These are phyloP conservation scores for Wickerhamomyces rabaulensis DNA, from an alignment of 805 yeast genomes.

Conservation along the genomic window DNA sequence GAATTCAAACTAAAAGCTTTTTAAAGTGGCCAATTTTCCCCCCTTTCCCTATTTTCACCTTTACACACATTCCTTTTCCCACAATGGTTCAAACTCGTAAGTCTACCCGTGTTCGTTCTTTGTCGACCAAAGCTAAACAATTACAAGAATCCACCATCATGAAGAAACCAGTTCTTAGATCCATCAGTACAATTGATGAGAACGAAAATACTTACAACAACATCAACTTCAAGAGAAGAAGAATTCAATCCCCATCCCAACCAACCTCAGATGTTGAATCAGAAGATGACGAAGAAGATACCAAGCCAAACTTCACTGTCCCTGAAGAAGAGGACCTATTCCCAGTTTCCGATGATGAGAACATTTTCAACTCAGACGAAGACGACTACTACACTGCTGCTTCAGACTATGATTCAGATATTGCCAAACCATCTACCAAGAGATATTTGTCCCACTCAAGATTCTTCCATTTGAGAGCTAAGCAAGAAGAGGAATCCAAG, in stretches of 20 bases:
- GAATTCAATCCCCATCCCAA: slow-evolving; percentile 4
- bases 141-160: slow-evolving; percentile 6
- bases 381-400: slow-evolving; percentile 22
- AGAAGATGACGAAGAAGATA: slow-evolving; percentile 1
- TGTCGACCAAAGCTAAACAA: slow-evolving; percentile 26
- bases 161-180: slow-evolving; percentile 25
- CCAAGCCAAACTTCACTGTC: slow-evolving; percentile 1
- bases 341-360: slow-evolving; percentile 17
- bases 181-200: slow-evolving; percentile 24
- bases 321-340: slow-evolving; percentile 15
- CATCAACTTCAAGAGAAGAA: slow-evolving; percentile 23
- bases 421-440: slow-evolving; percentile 6
- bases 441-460: slow-evolving; percentile 9
- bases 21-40: background rate
- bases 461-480: slow-evolving; percentile 4
- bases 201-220: slow-evolving; percentile 25
- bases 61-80: background rate
- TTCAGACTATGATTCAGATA: slow-evolving; percentile 21
- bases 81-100: slow-evolving; percentile 24
- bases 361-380: slow-evolving; percentile 23
- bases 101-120: slow-evolving; percentile 22
- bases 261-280: background rate
- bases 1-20: background rate
- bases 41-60: background rate
- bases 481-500: slow-evolving; percentile 3